A percentile compares a stretch with the other conserved stretches of the same genome.
phyloP scores from a whole-genome alignment of 352 stramenopile species.

The Globisporangium recalcitrans region DNA sequence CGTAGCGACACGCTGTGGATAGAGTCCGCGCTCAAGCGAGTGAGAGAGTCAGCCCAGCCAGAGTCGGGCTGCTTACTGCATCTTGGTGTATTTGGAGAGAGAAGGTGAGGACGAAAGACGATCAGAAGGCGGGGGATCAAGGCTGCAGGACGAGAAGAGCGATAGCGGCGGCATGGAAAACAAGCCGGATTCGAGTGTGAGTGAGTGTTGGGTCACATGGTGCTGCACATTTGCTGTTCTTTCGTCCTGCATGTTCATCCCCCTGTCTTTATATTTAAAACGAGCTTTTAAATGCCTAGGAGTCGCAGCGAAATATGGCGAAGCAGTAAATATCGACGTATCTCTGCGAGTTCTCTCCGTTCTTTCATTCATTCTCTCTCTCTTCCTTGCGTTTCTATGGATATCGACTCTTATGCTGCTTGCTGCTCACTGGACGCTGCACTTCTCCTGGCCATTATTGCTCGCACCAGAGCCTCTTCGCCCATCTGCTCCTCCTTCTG shows the following conservation, averaged over 20 bases:
- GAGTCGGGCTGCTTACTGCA: not conserved
- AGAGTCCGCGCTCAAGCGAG: not conserved
- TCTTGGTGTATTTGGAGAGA: conserved; percentile 1
- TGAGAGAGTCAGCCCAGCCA: not conserved
- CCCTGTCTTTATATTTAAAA: conserved; percentile 10
- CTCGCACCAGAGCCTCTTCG: not conserved
- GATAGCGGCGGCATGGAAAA: not conserved
- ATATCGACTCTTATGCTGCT: too few species aligned
- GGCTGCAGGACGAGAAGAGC: not conserved
- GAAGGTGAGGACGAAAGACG: conserved; percentile 1
- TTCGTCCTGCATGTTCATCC: not conserved
- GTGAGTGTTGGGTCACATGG: not conserved
- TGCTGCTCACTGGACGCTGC: conserved; percentile 21
- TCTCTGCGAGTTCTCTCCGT: not conserved
- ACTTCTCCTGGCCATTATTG: conserved; percentile 49
- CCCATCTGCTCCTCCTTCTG: conserved; percentile 12
- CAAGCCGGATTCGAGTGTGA: not conserved
- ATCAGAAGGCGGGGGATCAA: conserved; percentile 3
- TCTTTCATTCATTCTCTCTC: not conserved
- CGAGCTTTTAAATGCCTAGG: conserved; percentile 6
- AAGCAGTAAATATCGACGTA: conserved; percentile 1
- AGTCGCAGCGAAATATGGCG: not conserved
- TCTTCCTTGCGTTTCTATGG: not conserved
- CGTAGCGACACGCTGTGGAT: not conserved
- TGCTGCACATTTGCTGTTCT: not conserved